Base-by-base conservation (phyloP, 2,329 filamentous ascomycete genomes). In the Penicillium corylophilum region DNA sequence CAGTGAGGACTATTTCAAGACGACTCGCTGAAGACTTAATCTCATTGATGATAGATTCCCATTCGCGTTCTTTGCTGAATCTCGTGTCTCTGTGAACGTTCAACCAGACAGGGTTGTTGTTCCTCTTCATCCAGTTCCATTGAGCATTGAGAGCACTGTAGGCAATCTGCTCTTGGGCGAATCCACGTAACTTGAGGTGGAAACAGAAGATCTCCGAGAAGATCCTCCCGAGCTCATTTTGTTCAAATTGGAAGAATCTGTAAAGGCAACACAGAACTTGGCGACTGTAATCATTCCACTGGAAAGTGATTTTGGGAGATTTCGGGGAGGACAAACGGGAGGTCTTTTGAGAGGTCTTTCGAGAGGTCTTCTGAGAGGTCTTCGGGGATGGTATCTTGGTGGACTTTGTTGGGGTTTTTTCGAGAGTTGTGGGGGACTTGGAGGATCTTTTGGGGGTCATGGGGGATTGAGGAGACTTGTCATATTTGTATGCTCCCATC, bases 191-290 rank as follows among this genome's bases (percentile, higher is more conserved):
- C 1, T 20, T 35, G 1, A 71, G 43, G 5, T 68, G 48, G 0
- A 42, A 8, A n/a, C 43, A 22, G 38, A 70, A 72, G 0, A 62
- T 46, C 0, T 43, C 10, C 10, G 64, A 70, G 24, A 73, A 72
- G 0, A 72, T 55, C 2, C 28, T 40, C 18, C 47, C 40, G 7
- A 61, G 65, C 0, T 48, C 49, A 1, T 18, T 24, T 1, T 26
- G 18, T 3, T 54, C 45, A 6, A 41, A 43, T 5, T 51, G 18
- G 22, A 66, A 70, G 26, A 67, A 68, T 4, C 60, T 48, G 10
- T 49, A 61, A 0, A 67, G 31, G 9, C 62, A 67, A 15, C 68
- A 70, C 1, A 67, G 50, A 0, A 66, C 44, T 6, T 63, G 24
- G 0, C 59, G 54, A 10, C 60, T 48, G 9, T 59, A 42, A 3